phyloP scores from a whole-genome alignment of 129 eudicot genomes.

The Heracleum sosnowskyi region DNA sequence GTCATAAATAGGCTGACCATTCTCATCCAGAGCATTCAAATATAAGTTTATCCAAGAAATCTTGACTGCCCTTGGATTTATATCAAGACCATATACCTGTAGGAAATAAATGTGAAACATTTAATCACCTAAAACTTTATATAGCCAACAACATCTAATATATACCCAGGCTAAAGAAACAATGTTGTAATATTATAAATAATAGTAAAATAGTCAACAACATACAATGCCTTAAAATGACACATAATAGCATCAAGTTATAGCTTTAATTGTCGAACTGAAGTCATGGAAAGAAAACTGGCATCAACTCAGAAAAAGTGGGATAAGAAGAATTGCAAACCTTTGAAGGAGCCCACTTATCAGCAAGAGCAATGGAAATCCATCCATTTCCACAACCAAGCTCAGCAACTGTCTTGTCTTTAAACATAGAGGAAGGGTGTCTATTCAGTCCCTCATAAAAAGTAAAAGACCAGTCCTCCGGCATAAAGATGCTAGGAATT shows the following conservation, averaged over 20 bases:
- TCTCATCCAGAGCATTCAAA: conserved; percentile 85
- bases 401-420: conserved; percentile 84
- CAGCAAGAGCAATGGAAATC: conserved; percentile 97
- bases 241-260: background rate
- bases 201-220: background rate
- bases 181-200: background rate
- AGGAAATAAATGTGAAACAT: conserved; percentile 10
- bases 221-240: background rate
- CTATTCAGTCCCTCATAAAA: conserved; percentile 89
- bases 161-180: background rate
- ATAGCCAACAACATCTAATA: background rate
- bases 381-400: conserved; percentile 99
- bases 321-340: conserved; percentile 23
- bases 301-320: conserved; percentile 4
- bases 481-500: conserved; percentile 93
- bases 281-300: background rate
- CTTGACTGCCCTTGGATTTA: conserved; percentile 93
- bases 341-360: conserved; percentile 81
- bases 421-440: conserved; percentile 85
- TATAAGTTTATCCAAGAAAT: conserved; percentile 94
- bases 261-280: background rate
- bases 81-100: conserved; percentile 96
- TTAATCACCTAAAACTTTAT: background rate
- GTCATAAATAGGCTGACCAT: conserved; percentile 77
- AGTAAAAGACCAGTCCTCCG: conserved; percentile 97